Evolutionary conservation across 2,329 filamentous ascomycete genomes (phyloP).

Genomic region (Massarina eburnea): DNA sequence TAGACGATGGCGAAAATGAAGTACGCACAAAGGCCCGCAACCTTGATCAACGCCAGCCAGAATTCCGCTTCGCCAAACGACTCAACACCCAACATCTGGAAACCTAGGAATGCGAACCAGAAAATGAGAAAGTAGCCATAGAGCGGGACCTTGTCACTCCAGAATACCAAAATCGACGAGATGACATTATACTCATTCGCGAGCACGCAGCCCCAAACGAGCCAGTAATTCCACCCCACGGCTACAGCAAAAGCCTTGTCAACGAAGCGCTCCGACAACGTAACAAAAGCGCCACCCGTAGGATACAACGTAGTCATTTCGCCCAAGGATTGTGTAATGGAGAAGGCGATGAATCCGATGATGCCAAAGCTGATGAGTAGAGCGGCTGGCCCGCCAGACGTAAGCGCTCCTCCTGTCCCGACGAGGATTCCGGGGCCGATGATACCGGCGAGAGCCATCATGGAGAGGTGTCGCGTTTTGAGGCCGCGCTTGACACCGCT

Average conservation of each 20-base stretch:
- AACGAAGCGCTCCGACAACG: constrained; percentile 19
- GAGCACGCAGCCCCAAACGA: constrained; percentile 67
- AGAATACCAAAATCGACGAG: constrained; percentile 66
- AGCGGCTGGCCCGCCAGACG: constrained; percentile 69
- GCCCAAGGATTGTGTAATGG: constrained; percentile 68
- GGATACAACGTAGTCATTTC: constrained; percentile 74
- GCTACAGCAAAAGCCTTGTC: constrained; percentile 22
- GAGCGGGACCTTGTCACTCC: constrained; percentile 55
- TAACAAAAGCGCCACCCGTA: constrained; percentile 64
- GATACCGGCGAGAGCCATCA: constrained; percentile 55
- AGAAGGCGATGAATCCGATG: constrained; percentile 70
- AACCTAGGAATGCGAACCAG: constrained; percentile 42
- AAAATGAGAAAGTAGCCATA: constrained; percentile 48
- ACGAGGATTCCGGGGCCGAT: constrained; percentile 72
- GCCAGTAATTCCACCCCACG: constrained; percentile 38
- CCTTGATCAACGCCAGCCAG: constrained; percentile 46
- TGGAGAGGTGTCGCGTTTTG: constrained; percentile 66
- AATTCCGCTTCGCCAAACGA: constrained; percentile 48
- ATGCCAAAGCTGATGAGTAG: constrained; percentile 73
- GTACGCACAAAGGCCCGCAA: constrained; percentile 41
- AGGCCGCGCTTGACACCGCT: constrained; percentile 69
- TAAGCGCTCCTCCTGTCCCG: constrained; percentile 69
- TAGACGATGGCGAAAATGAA: constrained; percentile 47
- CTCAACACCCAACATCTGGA: constrained; percentile 45
- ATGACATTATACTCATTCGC: constrained; percentile 73